These are phyloP conservation scores for Aspergillus panamensis DNA, from an alignment of 495 filamentous ascomycete species.

Conservation along the genomic window DNA sequence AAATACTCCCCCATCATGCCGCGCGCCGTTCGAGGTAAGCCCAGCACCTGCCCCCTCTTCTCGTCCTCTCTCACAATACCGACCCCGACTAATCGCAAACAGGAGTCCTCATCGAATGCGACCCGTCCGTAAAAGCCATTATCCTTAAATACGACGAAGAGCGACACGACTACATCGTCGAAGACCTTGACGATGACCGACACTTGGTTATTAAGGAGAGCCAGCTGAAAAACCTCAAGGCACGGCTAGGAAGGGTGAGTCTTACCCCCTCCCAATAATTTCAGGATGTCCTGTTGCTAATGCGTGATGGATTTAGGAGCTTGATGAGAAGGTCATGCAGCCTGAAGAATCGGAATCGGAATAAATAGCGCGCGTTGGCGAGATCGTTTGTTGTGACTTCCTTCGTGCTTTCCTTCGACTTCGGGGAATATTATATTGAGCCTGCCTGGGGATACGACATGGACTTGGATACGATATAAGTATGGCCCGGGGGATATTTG, in stretches of 20 bases:
- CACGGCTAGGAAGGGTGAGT: constrained; percentile 58
- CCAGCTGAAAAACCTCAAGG: constrained; percentile 58
- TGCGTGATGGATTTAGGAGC: constrained; percentile 34
- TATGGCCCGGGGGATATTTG: too few species aligned
- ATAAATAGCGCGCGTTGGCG: constrained; percentile 15
- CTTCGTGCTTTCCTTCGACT: not conserved
- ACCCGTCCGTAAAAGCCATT: constrained; percentile 74
- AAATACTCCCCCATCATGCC: constrained; percentile 34
- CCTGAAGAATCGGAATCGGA: constrained; percentile 52
- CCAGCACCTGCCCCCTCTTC: not conserved
- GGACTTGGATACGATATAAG: too few species aligned
- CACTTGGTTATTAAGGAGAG: constrained; percentile 70
- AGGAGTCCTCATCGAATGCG: constrained; percentile 75
- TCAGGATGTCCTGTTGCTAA: not conserved
- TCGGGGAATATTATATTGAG: too few species aligned
- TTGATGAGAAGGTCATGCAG: constrained; percentile 53
- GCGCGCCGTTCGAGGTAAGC: constrained; percentile 45
- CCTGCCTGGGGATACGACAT: not conserved
- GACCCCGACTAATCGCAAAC: not conserved
- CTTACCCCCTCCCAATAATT: not conserved
- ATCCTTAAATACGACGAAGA: constrained; percentile 68
- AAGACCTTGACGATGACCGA: constrained; percentile 68
- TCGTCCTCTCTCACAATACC: not conserved
- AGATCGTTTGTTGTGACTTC: not conserved
- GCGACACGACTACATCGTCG: constrained; percentile 67